Base-by-base conservation (phyloP, 2,329 filamentous ascomycete species). In the Xylariaceae sp. region DNA sequence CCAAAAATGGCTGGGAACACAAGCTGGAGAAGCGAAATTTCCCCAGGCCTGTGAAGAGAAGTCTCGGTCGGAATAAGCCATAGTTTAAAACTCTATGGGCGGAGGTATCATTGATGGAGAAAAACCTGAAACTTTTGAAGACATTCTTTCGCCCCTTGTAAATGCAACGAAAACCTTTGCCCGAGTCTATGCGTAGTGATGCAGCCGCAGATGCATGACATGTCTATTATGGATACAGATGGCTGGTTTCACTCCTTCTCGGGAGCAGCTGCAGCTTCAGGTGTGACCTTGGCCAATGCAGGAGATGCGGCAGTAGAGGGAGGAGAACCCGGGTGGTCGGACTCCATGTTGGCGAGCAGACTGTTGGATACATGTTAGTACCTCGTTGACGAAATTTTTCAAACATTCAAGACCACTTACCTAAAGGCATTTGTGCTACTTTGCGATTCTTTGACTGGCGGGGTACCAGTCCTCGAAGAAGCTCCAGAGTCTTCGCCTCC, bases 341-440 rank as follows among this genome's bases (percentile, higher is more conserved):
- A 57, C 53, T 72, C 73, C 78, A 73, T 76, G 57, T 70, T 79
- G 56, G 76, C 78, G 48, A 81, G 68, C 49, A 79, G 67, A 60
- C 78, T 81, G 48, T 7, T 26, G 37, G 6, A 24, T 4, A 9
- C 13, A 19, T 17, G 57, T 71, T 57, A 69, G 62, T 37, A 52
- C n/a, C n/a, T 38, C 22, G 22, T 16, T 19, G 11, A 19, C 17
- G 19, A 30, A 30, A 35, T 12, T 12, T 9, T 3, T 7, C 4
- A 30, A n/a, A 17, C 22, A 26, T 26, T 26, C 24, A 13, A 19
- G 11, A 4, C 16, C 9, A 57, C 85, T 76, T 81, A 96, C 90
- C 89, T 91, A 73, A 95, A 98, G 55, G 90, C 85, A 73, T 98
- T 98, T 54, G 83, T 81, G 60, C 86, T 86, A 45, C 80, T 84